phyloP scores from a whole-genome alignment of 805 yeast species.

The Saccharomyces cerevisiae region DNA sequence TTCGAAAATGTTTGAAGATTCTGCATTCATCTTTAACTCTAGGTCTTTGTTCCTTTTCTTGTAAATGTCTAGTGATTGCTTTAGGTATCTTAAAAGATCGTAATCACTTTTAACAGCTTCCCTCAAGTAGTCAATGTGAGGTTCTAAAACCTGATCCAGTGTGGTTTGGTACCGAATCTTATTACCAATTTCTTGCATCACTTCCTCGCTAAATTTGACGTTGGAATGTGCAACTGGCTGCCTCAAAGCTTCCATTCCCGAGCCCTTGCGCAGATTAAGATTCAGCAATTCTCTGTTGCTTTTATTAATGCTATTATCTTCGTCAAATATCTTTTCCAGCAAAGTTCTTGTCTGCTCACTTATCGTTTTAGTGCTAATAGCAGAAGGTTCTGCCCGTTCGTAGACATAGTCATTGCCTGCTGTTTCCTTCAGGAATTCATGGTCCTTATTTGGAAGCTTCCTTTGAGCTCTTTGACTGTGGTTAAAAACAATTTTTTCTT shows the following conservation, averaged over 20 bases:
- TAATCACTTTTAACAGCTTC: conserved; percentile 17
- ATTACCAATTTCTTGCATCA: background rate
- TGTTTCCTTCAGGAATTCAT: background rate
- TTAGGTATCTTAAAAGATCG: conserved; percentile 15
- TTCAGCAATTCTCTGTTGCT: background rate
- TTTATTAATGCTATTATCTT: background rate
- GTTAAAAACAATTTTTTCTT: background rate
- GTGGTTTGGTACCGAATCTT: conserved; percentile 10
- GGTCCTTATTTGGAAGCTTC: background rate
- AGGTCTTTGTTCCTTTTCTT: conserved; percentile 7
- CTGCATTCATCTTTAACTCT: conserved; percentile 1
- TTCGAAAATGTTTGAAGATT: conserved; percentile 11
- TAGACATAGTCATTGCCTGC: background rate
- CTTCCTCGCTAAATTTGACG: background rate
- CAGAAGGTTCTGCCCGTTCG: background rate
- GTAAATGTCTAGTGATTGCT: conserved; percentile 9
- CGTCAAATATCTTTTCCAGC: background rate
- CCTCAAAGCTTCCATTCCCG: background rate
- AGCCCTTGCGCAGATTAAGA: background rate
- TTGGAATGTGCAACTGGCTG: background rate
- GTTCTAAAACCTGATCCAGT: conserved; percentile 17
- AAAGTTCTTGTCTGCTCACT: background rate
- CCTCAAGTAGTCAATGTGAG: conserved; percentile 10
- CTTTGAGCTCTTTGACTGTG: background rate
- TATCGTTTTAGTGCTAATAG: background rate